Evolutionary conservation across 1,284 basidiomycete genomes (phyloP), one percentile per base, ranked within the genome.

Genomic region (Melampsora americana): DNA sequence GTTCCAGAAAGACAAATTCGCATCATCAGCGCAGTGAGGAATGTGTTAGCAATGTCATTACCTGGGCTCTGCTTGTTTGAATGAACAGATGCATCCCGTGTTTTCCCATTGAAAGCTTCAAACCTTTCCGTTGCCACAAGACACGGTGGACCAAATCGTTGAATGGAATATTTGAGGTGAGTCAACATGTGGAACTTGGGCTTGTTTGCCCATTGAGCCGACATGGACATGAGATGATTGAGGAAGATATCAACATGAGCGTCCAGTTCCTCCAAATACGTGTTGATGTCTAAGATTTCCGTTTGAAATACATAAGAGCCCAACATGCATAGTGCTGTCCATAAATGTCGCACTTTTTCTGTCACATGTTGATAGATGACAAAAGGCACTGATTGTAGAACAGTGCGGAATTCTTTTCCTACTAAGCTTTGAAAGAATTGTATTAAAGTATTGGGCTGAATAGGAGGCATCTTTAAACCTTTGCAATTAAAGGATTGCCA

Each of bases 331-430:
- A 84, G 78, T 5, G 82, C 68, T 3, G 79, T 44, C 84, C 84
- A 85, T 1, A 82, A 75, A 0, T 78, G 78, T 59, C 79, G 79
- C n/a, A 79, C 78, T 0, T 80, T 69, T 1, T 53, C 18, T 0
- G 79, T 46, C 18, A 82, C 66, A 7, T 83, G 69, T 28, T 81
- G 83, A 59, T 84, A 79, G 0, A 84, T 69, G 0, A 84, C 83
- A 81, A 84, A 84, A 0, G 83, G 83, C 0, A 83, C 83, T 16
- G 81, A 80, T 62, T 85, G 84, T 1, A 81, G 79, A 30, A 85
- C 82, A 0, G 69, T 79, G 1, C 82, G 79, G 68, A 85, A 85
- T 74, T 85, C 82, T 0, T 81, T 78, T 0, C 84, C 84, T 14
- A 80, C 81, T 0, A 85, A 77, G 0, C 83, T 83, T 3, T 79